These are phyloP conservation scores for Beauveria pseudobassiana DNA, from an alignment of 2,329 filamentous ascomycete genomes.

Conservation along the genomic window DNA sequence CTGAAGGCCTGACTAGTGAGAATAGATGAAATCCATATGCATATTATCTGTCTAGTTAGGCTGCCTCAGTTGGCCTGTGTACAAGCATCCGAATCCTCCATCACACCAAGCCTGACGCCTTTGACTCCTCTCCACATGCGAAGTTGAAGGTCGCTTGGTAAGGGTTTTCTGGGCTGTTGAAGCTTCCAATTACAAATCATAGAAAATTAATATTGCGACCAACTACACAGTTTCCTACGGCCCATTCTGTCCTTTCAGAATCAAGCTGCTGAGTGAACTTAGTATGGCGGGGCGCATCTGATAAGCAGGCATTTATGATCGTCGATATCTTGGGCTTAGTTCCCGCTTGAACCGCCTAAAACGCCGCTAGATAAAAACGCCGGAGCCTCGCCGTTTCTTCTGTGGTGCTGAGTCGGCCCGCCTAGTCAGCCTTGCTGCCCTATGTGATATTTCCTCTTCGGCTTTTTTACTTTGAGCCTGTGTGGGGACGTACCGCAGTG, in stretches of 20 bases:
- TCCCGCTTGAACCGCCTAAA: not conserved
- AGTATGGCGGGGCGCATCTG: not conserved
- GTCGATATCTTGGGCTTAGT: not conserved
- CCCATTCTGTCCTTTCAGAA: not conserved
- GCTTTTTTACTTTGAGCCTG: not conserved
- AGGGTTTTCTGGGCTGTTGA: not conserved
- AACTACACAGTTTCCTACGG: not conserved
- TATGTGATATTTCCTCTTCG: not conserved
- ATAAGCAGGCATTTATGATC: not conserved
- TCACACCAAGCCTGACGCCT: too few species aligned
- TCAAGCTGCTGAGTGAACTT: not conserved
- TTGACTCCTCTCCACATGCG: not conserved
- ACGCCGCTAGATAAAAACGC: not conserved
- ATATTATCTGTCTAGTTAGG: too few species aligned
- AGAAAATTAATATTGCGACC: not conserved
- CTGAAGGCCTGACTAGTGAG: too few species aligned
- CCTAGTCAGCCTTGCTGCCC: not conserved
- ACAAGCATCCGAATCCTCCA: too few species aligned
- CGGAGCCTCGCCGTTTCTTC: not conserved
- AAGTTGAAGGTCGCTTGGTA: not conserved
- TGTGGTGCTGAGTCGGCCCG: not conserved
- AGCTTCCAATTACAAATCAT: not conserved
- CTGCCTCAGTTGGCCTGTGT: too few species aligned
- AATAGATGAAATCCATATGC: too few species aligned
- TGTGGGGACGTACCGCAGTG: not conserved